Evolutionary conservation across 345 rosid genomes (phyloP).

Genomic region (Turritis glabra): DNA sequence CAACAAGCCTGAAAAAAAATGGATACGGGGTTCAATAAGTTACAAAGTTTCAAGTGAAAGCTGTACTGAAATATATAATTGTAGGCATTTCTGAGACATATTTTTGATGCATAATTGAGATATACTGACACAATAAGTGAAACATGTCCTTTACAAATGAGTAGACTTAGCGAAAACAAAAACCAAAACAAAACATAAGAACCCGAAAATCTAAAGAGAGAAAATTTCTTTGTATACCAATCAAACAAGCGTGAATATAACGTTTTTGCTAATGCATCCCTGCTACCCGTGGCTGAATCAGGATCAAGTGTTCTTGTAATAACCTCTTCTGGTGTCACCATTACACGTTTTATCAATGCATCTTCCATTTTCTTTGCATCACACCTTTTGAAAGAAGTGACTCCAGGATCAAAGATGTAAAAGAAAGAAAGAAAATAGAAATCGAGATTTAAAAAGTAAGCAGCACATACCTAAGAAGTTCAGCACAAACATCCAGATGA

Average conservation of each 20-base stretch:
- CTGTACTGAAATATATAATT: not conserved
- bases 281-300: conserved; percentile 74
- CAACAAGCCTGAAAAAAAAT: conserved; percentile 81
- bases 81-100: not conserved
- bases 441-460: conserved; percentile 15
- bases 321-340: conserved; percentile 99
- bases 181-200: conserved; percentile 21
- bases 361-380: conserved; percentile 88
- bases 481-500: conserved; percentile 82
- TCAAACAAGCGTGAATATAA: conserved; percentile 96
- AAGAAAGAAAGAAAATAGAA: conserved; percentile 25
- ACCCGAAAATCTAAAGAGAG: not conserved
- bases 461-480: conserved; percentile 73
- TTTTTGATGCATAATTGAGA: not conserved
- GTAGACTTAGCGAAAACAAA: not conserved
- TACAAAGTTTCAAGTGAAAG: conserved; percentile 4
- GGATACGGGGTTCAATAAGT: not conserved
- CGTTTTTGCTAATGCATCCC: conserved; percentile 98
- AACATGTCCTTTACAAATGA: conserved; percentile 8
- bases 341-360: conserved; percentile 96
- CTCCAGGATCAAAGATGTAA: conserved; percentile 25
- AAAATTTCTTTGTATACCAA: conserved; percentile 58
- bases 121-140: conserved; percentile 11
- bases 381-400: conserved; percentile 55
- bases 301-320: conserved; percentile 98